Evolutionary conservation across 805 yeast species (phyloP).

Genomic region (Soucietia sequanensis): DNA sequence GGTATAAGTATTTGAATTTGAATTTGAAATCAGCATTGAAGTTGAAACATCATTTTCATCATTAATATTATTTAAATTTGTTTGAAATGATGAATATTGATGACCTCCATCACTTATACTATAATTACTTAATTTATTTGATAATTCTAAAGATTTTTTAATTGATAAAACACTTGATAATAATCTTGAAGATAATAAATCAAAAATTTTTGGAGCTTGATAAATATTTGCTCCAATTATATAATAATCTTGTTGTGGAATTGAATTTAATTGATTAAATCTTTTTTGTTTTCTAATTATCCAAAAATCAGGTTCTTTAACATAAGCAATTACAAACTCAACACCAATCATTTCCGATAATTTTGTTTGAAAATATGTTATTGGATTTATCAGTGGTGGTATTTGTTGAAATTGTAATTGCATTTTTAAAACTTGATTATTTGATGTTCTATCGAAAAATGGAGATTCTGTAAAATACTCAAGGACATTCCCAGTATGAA

Average conservation of each 20-base stretch:
- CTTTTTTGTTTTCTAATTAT: constrained; percentile 80
- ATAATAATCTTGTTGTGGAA: constrained; percentile 73
- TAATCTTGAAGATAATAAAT: constrained; percentile 70
- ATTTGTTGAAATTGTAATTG: constrained; percentile 75
- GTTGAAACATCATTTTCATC: constrained; percentile 5
- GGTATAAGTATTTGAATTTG: constrained; percentile 10
- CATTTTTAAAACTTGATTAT: constrained; percentile 93
- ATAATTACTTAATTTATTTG: constrained; percentile 31
- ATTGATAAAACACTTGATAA: constrained; percentile 35
- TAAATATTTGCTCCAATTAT: constrained; percentile 90
- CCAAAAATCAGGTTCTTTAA: constrained; percentile 93
- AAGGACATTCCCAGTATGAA: constrained; percentile 83
- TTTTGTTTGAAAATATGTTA: constrained; percentile 49
- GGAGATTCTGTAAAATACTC: constrained; percentile 95
- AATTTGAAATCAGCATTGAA: constrained; percentile 1
- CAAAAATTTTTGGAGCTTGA: constrained; percentile 79
- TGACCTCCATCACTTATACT: constrained; percentile 37
- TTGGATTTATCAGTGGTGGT: constrained; percentile 33
- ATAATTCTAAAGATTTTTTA: constrained; percentile 30
- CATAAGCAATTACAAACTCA: constrained; percentile 74
- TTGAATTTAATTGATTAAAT: constrained; percentile 46
- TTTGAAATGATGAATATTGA: constrained; percentile 18
- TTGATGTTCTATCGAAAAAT: constrained; percentile 89
- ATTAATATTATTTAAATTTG: too few relatives aligned
- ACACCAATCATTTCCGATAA: constrained; percentile 77